Evolutionary conservation across 1,284 basidiomycete genomes (phyloP).

Genomic region (Earliella scabrosa): DNA sequence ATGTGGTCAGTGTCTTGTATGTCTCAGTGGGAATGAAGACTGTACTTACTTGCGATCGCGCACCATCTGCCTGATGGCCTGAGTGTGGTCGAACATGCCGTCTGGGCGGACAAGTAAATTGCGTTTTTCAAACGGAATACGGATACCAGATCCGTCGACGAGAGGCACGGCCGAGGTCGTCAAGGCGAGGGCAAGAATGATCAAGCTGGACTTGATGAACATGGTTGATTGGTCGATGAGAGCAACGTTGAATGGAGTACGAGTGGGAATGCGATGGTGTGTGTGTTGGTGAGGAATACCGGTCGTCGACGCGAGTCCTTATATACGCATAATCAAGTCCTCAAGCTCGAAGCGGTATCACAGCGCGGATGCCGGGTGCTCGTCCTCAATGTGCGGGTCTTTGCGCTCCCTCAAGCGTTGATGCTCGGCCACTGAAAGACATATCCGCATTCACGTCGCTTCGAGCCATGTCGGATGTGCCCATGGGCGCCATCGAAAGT

Average conservation of each 20-base stretch:
- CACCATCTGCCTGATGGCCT: conserved; percentile 27
- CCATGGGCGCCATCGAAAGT: too few species aligned
- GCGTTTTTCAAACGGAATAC: conserved; percentile 30
- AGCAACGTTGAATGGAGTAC: background rate
- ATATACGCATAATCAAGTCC: background rate
- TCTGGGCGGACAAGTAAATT: conserved; percentile 25
- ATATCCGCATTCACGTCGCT: too few species aligned
- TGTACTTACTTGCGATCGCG: conserved; percentile 32
- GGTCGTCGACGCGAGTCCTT: background rate
- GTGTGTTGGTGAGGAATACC: background rate
- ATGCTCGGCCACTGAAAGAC: too few species aligned
- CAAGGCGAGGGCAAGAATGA: conserved; percentile 31
- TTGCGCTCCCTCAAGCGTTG: too few species aligned
- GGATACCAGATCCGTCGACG: conserved; percentile 20
- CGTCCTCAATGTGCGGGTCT: too few species aligned
- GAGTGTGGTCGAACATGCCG: conserved; percentile 32
- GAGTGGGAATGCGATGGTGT: background rate
- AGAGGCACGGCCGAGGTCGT: conserved; percentile 32
- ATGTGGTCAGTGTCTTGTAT: too few species aligned
- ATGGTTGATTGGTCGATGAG: too few species aligned
- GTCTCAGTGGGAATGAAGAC: conserved; percentile 28
- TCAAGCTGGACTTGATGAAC: conserved; percentile 32
- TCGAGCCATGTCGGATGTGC: too few species aligned
- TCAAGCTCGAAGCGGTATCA: background rate
- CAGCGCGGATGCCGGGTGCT: too few species aligned